Evolutionary conservation across 306 rosid genomes (phyloP).

Genomic region (Trifolium fragiferum): DNA sequence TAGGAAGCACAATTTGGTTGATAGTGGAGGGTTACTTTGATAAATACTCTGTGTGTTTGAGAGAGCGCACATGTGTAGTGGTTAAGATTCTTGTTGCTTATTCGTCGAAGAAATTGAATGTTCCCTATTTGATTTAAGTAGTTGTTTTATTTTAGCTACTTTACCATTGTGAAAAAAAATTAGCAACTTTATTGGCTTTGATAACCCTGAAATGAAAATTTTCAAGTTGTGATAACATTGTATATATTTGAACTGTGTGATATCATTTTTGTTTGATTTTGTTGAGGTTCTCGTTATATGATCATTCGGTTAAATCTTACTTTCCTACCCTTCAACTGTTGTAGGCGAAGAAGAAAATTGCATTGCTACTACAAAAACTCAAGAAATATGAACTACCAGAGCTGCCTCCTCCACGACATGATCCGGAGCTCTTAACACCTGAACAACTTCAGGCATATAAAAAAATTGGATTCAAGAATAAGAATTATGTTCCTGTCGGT

Average conservation of each 20-base stretch:
- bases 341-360: conserved; percentile 97
- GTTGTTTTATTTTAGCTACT: conserved; percentile 19
- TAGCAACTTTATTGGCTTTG: conserved; percentile 25
- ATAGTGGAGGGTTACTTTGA: neutral
- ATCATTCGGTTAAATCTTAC: conserved; percentile 38
- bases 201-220: conserved; percentile 20
- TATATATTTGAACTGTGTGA: conserved; percentile 15
- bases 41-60: neutral
- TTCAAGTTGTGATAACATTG: conserved; percentile 8
- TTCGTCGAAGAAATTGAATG: conserved; percentile 17
- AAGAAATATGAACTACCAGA: conserved; percentile 97
- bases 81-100: conserved; percentile 21
- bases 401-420: conserved; percentile 86
- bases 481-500: conserved; percentile 96
- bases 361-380: conserved; percentile 87
- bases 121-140: conserved; percentile 12
- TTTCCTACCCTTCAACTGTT: conserved; percentile 32
- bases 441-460: conserved; percentile 93
- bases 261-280: conserved; percentile 9
- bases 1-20: too few relatives aligned
- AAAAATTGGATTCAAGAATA: conserved; percentile 89
- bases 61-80: neutral
- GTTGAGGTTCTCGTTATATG: conserved; percentile 12
- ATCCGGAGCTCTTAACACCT: conserved; percentile 83
- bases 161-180: neutral